Conservation (phyloP, 495 filamentous ascomycete genomes). For the Neurospora sp. region DNA sequence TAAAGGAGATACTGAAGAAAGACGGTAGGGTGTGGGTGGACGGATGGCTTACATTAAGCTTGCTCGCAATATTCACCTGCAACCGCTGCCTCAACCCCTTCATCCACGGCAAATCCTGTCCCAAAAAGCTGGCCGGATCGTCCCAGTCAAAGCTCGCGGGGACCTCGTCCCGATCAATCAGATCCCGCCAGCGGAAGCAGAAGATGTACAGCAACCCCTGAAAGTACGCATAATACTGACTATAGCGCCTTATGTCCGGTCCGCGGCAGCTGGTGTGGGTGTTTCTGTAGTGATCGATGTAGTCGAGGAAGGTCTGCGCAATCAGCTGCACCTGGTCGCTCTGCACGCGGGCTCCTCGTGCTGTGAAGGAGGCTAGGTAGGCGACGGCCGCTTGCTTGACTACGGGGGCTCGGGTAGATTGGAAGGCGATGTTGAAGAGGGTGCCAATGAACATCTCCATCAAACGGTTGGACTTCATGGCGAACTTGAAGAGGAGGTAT, state of each 20-base stretch:
- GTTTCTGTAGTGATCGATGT: constrained; percentile 52
- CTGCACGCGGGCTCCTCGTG: constrained; percentile 70
- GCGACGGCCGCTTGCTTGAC: constrained; percentile 73
- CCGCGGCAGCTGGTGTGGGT: constrained; percentile 60
- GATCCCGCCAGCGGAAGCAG: constrained; percentile 94
- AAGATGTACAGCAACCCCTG: constrained; percentile 82
- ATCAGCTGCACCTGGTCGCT: constrained; percentile 65
- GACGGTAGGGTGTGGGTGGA: too few relatives aligned
- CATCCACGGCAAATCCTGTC: constrained; percentile 62
- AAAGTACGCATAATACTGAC: constrained; percentile 76
- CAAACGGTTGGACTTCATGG: constrained; percentile 61
- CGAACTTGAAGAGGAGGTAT: constrained; percentile 75
- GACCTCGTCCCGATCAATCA: constrained; percentile 45
- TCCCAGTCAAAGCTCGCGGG: constrained; percentile 41
- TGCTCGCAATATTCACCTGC: constrained; percentile 64
- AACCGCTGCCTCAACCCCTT: constrained; percentile 61
- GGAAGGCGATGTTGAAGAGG: constrained; percentile 51
- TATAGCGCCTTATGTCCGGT: constrained; percentile 74
- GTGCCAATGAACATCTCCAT: constrained; percentile 72
- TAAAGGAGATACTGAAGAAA: too few relatives aligned
- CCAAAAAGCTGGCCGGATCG: constrained; percentile 43
- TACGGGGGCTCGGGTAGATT: constrained; percentile 49
- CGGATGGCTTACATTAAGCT: constrained; percentile 50
- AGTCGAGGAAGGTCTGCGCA: constrained; percentile 60
- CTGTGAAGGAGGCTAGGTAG: constrained; percentile 81